phyloP scores from a whole-genome alignment of 306 rosid genomes.

The Trichosanthes truncata region DNA sequence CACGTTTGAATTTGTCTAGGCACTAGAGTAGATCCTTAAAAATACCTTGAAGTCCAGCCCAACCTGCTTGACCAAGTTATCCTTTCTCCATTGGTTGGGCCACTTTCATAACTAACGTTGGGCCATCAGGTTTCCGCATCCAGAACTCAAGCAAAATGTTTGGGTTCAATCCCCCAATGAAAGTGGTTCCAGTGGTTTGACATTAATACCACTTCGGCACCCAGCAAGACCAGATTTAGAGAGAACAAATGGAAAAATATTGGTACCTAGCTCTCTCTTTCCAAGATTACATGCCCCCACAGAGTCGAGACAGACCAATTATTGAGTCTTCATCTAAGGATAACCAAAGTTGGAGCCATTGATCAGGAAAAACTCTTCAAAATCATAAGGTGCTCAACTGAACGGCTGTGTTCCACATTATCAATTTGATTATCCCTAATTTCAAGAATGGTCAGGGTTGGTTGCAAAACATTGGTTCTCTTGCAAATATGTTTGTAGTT shows the following conservation, averaged over 20 bases:
- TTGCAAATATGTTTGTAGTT: background rate
- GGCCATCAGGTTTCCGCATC: too few species aligned
- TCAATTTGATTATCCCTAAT: background rate
- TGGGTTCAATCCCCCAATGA: background rate
- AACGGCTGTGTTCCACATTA: background rate
- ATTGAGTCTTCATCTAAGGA: background rate
- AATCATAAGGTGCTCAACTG: background rate
- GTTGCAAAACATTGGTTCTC: background rate
- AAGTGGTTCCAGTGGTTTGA: background rate
- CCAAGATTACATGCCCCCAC: too few species aligned
- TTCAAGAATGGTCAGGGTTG: background rate
- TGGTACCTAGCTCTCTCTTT: background rate
- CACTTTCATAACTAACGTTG: too few species aligned
- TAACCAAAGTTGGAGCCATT: too few species aligned
- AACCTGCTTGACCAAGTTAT: too few species aligned
- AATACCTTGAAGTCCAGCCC: too few species aligned
- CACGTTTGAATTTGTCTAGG: too few species aligned
- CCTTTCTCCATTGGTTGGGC: too few species aligned
- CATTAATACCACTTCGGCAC: background rate
- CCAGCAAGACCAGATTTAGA: background rate
- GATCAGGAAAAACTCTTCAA: too few species aligned
- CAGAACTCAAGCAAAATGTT: background rate
- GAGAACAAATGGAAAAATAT: background rate
- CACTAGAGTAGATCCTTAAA: too few species aligned
- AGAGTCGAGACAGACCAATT: background rate